Conservation (phyloP, 2,329 filamentous ascomycete genomes). For the Whalleya microplaca region DNA sequence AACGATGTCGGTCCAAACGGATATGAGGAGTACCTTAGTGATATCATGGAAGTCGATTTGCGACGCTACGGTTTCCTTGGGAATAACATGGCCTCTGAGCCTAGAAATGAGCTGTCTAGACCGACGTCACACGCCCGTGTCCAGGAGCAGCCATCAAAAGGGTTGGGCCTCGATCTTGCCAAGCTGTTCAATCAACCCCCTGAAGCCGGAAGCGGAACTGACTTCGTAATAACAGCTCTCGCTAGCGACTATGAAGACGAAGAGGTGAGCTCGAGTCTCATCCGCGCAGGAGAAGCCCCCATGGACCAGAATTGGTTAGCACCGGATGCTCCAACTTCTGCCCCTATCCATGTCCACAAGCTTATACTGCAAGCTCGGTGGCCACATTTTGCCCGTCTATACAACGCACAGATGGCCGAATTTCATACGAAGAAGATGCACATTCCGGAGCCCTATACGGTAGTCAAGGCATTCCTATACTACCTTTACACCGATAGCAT, state of each 20-base stretch:
- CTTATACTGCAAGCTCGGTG: conserved; percentile 93
- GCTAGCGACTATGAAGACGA: conserved; percentile 76
- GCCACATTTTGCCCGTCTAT: conserved; percentile 94
- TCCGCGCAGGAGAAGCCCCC: conserved; percentile 48
- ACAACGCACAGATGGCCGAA: conserved; percentile 93
- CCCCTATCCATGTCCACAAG: conserved; percentile 91
- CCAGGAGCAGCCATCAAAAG: conserved; percentile 61
- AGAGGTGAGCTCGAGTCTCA: conserved; percentile 58
- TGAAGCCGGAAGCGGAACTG: conserved; percentile 82
- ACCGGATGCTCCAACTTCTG: conserved; percentile 68
- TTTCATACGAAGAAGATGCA: conserved; percentile 98
- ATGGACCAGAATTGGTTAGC: conserved; percentile 60
- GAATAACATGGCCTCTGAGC: conserved; percentile 67
- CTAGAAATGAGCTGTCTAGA: conserved; percentile 51
- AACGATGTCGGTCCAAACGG: conserved; percentile 70
- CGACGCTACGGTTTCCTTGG: conserved; percentile 89
- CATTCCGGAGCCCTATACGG: conserved; percentile 92
- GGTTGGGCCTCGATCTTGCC: conserved; percentile 83
- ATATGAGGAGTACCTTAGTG: conserved; percentile 89
- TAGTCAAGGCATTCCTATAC: conserved; percentile 92
- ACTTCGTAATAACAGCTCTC: conserved; percentile 89
- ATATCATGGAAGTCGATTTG: conserved; percentile 92
- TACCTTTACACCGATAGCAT: conserved; percentile 98
- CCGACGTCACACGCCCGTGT: conserved; percentile 52
- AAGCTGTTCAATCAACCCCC: conserved; percentile 85